Evolutionary conservation across 1,139 yeast genomes (phyloP), one percentile per base, ranked within the genome.

Genomic region (Pichia cactophila): DNA sequence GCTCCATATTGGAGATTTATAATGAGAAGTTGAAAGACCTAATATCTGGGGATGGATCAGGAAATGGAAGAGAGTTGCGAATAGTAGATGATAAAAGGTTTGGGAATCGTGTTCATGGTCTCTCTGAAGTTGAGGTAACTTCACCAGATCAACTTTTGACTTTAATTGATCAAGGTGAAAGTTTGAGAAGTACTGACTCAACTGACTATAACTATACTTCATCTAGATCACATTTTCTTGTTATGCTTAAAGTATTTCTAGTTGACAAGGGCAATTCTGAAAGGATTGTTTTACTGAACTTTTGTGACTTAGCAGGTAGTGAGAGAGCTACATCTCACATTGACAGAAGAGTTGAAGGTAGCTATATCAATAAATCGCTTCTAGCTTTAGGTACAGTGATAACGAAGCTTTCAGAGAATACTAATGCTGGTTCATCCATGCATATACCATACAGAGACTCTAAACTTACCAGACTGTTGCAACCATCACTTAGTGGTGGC

Each of bases 291-390:
- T 82, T 92, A 0, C 75, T 92, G 39, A 86, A 94, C 28, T 72
- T 92, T 50, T 92, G 97, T 71, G 98, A 92, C 68, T 74, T 92
- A 61, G 98, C 98, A 0, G 98, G 98, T 26, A 86, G 96, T 17
- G 98, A 92, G 66, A 75, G 87, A 50, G 97, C 96, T 0, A 83
- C 95, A 0, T 75, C 85, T 1, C 88, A 89, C 61, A 68, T 74
- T 0, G 96, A 83, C 59, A 75, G 97, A 59, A 72, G 97, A 51
- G 86, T 88, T 64, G 97, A 92, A 69, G 97, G 97, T 23, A 79
- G 96, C 0, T 90, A 76, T 62, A 92, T 92, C 62, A 92, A 92
- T 69, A 87, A 88, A 63, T 89, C 97, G 0, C 74, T 90, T 43
- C 71, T 92, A 51, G 95, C 97, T 0, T 73, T 90, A 48, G 89